phyloP scores from a whole-genome alignment of 2,329 filamentous ascomycete species.

The Fusarium sterilihyphosum region DNA sequence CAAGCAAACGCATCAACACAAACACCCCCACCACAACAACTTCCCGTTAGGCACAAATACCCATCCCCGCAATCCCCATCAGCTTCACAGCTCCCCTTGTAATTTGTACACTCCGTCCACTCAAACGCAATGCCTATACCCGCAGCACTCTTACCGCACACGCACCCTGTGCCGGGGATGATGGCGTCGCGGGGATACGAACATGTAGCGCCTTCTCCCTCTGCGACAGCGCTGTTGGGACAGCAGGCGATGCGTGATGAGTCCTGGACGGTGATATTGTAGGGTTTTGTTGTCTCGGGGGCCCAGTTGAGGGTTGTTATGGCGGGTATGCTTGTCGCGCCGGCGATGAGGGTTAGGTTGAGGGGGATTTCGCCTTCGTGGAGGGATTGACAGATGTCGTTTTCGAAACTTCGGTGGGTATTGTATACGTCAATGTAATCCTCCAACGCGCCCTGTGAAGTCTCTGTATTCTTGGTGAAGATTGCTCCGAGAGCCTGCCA shows the following conservation, averaged over 20 bases:
- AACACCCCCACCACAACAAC: constrained; percentile 49
- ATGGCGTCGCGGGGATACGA: constrained; percentile 47
- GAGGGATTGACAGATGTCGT: constrained; percentile 50
- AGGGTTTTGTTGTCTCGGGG: constrained; percentile 37
- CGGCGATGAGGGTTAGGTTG: constrained; percentile 48
- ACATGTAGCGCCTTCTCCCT: constrained; percentile 34
- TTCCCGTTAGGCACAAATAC: constrained; percentile 48
- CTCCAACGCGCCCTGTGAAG: constrained; percentile 40
- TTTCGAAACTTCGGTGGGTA: constrained; percentile 41
- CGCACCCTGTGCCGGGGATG: constrained; percentile 45
- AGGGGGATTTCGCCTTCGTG: constrained; percentile 46
- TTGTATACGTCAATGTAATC: constrained; percentile 48
- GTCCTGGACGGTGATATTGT: constrained; percentile 50
- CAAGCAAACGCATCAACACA: constrained; percentile 52
- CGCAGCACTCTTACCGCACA: constrained; percentile 47
- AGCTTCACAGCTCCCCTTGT: constrained; percentile 42
- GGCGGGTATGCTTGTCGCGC: constrained; percentile 42
- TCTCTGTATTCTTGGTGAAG: constrained; percentile 40
- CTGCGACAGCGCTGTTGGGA: constrained; percentile 39
- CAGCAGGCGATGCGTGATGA: constrained; percentile 49
- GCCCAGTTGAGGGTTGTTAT: constrained; percentile 46
- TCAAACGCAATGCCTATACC: constrained; percentile 46
- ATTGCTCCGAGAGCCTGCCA: constrained; percentile 46
- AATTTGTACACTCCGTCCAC: constrained; percentile 49
- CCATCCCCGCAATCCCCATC: constrained; percentile 39